Base-by-base conservation (phyloP, 2,329 filamentous ascomycete genomes). In the Chaetothyriales sp. region DNA sequence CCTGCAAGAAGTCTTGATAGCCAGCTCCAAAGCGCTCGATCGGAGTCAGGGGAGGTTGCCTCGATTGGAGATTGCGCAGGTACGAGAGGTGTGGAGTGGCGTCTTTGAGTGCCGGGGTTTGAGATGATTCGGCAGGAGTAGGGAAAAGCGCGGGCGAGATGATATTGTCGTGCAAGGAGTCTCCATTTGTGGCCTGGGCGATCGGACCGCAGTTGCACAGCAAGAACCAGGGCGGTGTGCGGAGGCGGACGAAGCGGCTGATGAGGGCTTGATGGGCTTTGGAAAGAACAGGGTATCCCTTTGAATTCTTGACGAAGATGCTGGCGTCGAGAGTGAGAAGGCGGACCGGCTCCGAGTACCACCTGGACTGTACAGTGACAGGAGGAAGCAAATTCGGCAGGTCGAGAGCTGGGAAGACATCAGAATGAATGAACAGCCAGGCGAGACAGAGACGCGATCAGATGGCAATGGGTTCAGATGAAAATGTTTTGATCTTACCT, bases 1-100 rank as follows among this genome's bases (percentile, higher is more conserved):
- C 89, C 67, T 98, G 92, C 9, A 98, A 75, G 75, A 92, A 98
- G 67, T 98, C 92, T 63, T 98, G 94, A 60, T 86, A 87, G 2
- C 83, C 83, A 18, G 79, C 72, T 13, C 81, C 81, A 60, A 86
- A 86, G 29, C 75, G 73, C 63, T 86, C 82, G 49, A 86, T 75
- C 3, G 73, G 69, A 18, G 76, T 76, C 44, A 76, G 73, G 1
- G 82, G 74, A 7, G 83, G 82, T 63, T 97, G 90, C 53, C 86
- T 85, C 47, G 81, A 77, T 66, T 97, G 89, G 1, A 98, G 72
- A 68, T 92, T 84, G 57, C 84, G 79, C 54, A 98, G 73, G 64
- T 98, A 98, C 3, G 81, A 81, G 25, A 94, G 73, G 64, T 95
- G 80, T 1, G 80, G 77, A 2, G 77, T 77, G 1, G 75, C 73